Base-by-base conservation (phyloP, 345 rosid genomes). In the Linum usitatissimum region DNA sequence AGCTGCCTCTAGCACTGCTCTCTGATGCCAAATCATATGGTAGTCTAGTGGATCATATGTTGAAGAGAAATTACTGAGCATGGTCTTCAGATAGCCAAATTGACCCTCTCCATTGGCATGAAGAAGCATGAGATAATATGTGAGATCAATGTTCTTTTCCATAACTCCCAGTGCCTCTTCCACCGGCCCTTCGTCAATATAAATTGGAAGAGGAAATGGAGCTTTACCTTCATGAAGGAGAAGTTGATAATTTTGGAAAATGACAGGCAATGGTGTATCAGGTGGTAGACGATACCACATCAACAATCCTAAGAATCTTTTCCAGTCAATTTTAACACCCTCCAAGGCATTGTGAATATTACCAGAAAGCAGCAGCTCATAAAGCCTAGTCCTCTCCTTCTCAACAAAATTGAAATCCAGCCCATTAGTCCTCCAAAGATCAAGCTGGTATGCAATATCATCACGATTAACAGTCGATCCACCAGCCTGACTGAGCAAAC, bases 21-120 rank as follows among this genome's bases (percentile, higher is more conserved):
- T 79, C 67, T 90, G 84, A 83, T 90, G 97, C 97, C 97, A 93
- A 71, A 87, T 87, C 99, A 93, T 93, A 79, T 90, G 99, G 77
- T 82, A 80, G 83, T 93, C 99, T 62, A 93, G 97, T 61, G 97
- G 96, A 81, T 93, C 96, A 64, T 84, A 60, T 45, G 96, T 90
- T 55, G 97, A 93, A 66, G 96, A 84, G 71, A 78, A 81, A 73
- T 88, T 81, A 78, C 96, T 93, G 68, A 90, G 80, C 99, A 90
- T 93, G 36, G 81, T 80, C 80, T 87, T 90, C 72, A 84, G 63
- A 62, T 74, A 79, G 66, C 80, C 73, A 76, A 76, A 62, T 66
- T 84, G 79, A 53, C 72, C 70, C 42, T 78, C 88, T 66, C 82
- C 90, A 75, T 71, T 80, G 60, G 90, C 81, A 79, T 87, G 96